Conservation (phyloP, 352 stramenopile genomes). For the Phytopythium sindhum region DNA sequence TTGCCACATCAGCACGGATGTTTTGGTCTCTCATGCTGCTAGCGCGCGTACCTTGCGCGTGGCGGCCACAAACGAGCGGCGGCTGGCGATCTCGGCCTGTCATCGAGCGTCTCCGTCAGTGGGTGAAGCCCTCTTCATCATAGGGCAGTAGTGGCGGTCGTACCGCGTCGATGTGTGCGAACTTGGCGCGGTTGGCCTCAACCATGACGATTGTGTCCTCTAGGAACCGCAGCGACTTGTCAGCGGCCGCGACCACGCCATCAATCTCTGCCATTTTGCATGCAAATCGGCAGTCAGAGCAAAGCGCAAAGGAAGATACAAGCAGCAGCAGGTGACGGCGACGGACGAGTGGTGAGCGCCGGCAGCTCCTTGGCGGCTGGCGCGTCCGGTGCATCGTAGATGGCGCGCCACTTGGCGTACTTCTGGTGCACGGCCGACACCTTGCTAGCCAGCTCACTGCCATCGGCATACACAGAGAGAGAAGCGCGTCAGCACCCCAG, state of each 20-base stretch:
- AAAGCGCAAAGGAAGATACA: background rate
- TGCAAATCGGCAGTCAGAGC: constrained; percentile 1
- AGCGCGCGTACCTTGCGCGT: constrained; percentile 32
- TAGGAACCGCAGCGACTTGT: constrained; percentile 79
- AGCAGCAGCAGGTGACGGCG: background rate
- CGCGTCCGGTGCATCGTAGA: constrained; percentile 42
- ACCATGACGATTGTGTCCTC: constrained; percentile 84
- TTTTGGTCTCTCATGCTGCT: no score
- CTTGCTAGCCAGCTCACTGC: constrained; percentile 73
- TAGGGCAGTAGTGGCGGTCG: background rate
- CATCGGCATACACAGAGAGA: background rate
- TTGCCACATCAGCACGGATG: no score
- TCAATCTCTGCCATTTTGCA: no score
- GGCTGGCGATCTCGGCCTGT: constrained; percentile 56
- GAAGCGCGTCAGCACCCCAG: no score
- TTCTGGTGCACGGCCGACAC: constrained; percentile 68
- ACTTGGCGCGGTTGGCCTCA: constrained; percentile 74
- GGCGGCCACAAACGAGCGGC: constrained; percentile 62
- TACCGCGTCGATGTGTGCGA: constrained; percentile 78
- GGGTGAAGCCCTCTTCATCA: no score
- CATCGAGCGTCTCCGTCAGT: background rate
- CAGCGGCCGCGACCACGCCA: constrained; percentile 39
- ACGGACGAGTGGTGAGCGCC: constrained; percentile 47
- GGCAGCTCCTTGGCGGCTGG: constrained; percentile 49
- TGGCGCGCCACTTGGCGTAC: constrained; percentile 61